Conservation (phyloP, 306 rosid genomes). For the Ceratonia siliqua region DNA sequence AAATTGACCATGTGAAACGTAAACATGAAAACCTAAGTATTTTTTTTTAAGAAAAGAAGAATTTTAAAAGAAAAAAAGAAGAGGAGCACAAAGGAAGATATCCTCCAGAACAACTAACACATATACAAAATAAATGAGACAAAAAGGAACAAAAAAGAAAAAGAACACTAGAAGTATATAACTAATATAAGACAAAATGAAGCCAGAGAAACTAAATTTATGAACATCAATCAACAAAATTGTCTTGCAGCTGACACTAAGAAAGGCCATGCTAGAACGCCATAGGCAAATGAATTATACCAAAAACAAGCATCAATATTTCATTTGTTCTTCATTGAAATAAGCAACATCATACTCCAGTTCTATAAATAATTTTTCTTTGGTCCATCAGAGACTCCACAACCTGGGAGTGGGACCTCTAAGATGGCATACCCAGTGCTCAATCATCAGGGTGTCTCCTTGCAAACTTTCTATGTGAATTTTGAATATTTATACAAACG, state of each 20-base stretch:
- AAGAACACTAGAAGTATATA: neutral
- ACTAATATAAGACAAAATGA: neutral
- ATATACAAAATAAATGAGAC: neutral
- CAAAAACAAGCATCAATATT: neutral
- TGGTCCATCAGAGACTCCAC: conserved; percentile 19
- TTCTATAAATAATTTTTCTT: conserved; percentile 5
- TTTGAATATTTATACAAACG: neutral
- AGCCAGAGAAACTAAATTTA: conserved; percentile 26
- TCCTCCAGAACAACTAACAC: neutral
- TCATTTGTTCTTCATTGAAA: neutral
- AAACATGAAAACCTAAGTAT: neutral
- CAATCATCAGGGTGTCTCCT: neutral
- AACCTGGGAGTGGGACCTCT: neutral
- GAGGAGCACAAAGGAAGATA: neutral
- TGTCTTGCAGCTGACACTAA: neutral
- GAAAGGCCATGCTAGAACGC: neutral
- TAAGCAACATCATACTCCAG: conserved; percentile 10
- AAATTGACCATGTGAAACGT: conserved; percentile 13
- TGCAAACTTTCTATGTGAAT: neutral
- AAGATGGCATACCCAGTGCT: conserved; percentile 11
- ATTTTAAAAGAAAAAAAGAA: neutral
- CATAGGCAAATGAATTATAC: neutral
- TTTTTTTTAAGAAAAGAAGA: neutral
- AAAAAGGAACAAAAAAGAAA: neutral
- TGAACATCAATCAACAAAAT: neutral